These are phyloP conservation scores for Olyra latifolia DNA, from an alignment of 176 grass and related monocot species.

Conservation along the genomic window DNA sequence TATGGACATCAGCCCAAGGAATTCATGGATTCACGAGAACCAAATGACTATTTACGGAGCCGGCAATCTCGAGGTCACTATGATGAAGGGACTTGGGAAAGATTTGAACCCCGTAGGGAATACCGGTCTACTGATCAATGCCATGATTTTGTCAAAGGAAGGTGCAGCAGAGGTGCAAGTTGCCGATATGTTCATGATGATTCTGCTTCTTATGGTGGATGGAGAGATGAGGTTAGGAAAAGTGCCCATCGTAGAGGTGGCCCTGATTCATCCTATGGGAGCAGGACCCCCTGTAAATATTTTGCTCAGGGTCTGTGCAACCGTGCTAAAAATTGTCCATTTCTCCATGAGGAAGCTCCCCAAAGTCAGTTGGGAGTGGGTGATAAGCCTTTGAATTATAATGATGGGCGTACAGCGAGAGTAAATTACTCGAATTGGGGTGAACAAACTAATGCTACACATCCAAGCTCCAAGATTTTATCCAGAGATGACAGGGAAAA, in stretches of 20 bases:
- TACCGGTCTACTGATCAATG: slow-evolving; percentile 55
- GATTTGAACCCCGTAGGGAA: slow-evolving; percentile 54
- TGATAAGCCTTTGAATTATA: slow-evolving; percentile 42
- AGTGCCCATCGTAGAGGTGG: slow-evolving; percentile 48
- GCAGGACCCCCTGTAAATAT: slow-evolving; percentile 70
- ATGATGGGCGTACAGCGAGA: slow-evolving; percentile 29
- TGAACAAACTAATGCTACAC: slow-evolving; percentile 35
- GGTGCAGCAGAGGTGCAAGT: slow-evolving; percentile 70
- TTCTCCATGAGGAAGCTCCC: slow-evolving; percentile 64
- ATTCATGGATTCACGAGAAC: slow-evolving; percentile 60
- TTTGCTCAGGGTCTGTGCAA: slow-evolving; percentile 79
- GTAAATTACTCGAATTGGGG: slow-evolving; percentile 45
- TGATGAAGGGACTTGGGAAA: slow-evolving; percentile 65
- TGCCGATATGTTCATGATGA: slow-evolving; percentile 76
- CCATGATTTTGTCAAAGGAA: slow-evolving; percentile 86
- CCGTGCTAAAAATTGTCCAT: slow-evolving; percentile 71
- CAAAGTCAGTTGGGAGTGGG: slow-evolving; percentile 40
- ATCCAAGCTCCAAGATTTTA: slow-evolving; percentile 41
- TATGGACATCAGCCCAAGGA: slow-evolving; percentile 56
- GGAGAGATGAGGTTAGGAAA: slow-evolving; percentile 67
- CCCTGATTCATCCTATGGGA: slow-evolving; percentile 60
- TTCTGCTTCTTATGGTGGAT: slow-evolving; percentile 59
- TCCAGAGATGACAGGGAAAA: slow-evolving; percentile 45
- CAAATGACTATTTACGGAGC: slow-evolving; percentile 52
- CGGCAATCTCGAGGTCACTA: slow-evolving; percentile 53